phyloP scores from a whole-genome alignment of 768 basidiomycete genomes.

The Fibroporia radiculosa region DNA sequence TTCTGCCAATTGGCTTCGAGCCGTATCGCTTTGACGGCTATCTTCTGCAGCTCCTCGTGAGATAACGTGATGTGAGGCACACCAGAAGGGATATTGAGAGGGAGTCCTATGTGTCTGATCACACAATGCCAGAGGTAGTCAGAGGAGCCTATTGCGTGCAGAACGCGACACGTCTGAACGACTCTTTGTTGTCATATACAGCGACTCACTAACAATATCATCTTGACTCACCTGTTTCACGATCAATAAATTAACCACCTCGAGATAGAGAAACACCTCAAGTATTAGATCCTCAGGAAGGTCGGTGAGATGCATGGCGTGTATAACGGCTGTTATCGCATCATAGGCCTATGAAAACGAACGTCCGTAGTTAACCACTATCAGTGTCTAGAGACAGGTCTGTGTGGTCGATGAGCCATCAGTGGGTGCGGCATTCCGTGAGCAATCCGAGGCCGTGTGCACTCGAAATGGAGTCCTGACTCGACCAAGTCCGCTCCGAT shows the following conservation, averaged over 20 bases:
- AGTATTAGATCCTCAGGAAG: slow-evolving; percentile 41
- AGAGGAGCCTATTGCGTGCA: slow-evolving; percentile 41
- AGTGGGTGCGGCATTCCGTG: no score
- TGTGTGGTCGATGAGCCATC: no score
- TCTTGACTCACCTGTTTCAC: slow-evolving; percentile 37
- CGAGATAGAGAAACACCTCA: slow-evolving; percentile 26
- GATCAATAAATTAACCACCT: slow-evolving; percentile 35
- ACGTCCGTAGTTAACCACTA: no score
- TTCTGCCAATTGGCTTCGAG: slow-evolving; percentile 46
- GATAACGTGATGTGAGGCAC: slow-evolving; percentile 26
- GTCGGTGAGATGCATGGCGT: slow-evolving; percentile 17
- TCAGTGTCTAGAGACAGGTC: no score
- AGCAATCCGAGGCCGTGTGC: no score
- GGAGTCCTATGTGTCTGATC: slow-evolving; percentile 23
- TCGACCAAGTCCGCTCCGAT: no score
- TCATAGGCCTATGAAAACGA: no score
- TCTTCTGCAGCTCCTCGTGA: slow-evolving; percentile 32
- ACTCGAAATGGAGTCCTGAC: no score
- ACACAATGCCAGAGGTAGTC: slow-evolving; percentile 54
- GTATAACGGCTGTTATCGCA: no score
- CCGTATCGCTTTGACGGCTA: slow-evolving; percentile 35
- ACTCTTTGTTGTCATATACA: neutral
- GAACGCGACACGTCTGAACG: slow-evolving; percentile 49
- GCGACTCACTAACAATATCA: neutral
- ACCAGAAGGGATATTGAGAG: slow-evolving; percentile 34